Percentiles rank a stretch among this genome's conserved stretches.
Conservation (phyloP, 768 basidiomycete genomes). For the Inosperma sp. region DNA sequence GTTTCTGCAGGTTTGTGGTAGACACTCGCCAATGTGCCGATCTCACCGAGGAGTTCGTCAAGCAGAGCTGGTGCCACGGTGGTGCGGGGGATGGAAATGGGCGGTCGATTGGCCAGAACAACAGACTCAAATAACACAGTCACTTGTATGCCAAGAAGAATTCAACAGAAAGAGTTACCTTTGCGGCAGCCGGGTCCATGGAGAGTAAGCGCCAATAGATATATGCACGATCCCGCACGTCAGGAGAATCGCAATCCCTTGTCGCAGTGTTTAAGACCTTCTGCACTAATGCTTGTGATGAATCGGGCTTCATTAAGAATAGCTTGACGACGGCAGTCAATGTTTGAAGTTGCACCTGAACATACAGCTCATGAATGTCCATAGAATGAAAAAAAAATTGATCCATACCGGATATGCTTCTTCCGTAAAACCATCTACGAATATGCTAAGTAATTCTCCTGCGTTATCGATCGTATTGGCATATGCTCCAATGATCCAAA, state of each 20-base stretch:
- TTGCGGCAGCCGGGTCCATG: slow-evolving; percentile 92
- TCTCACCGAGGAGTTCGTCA: slow-evolving; percentile 88
- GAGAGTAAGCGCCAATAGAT: slow-evolving; percentile 97
- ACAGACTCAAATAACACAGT: slow-evolving; percentile 46
- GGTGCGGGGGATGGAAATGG: slow-evolving; percentile 88
- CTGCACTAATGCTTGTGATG: slow-evolving; percentile 89
- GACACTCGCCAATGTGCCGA: slow-evolving; percentile 86
- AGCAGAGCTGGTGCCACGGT: slow-evolving; percentile 83
- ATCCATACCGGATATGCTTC: slow-evolving; percentile 80
- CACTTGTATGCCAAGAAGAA: not conserved
- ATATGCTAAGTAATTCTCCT: slow-evolving; percentile 83
- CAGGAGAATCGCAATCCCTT: slow-evolving; percentile 94
- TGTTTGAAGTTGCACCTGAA: slow-evolving; percentile 71
- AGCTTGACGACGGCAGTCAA: slow-evolving; percentile 96
- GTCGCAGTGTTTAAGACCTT: slow-evolving; percentile 90
- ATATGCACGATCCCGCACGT: slow-evolving; percentile 94
- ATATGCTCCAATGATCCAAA: slow-evolving; percentile 99
- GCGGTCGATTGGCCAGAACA: slow-evolving; percentile 86
- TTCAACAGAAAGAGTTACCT: slow-evolving; percentile 46
- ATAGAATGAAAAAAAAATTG: not conserved
- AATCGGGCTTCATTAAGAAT: slow-evolving; percentile 92
- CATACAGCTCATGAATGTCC: not conserved
- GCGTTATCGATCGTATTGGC: slow-evolving; percentile 97
- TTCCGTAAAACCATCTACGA: slow-evolving; percentile 90
- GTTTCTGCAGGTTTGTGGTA: slow-evolving; percentile 98